A percentile compares a stretch with the other conserved stretches of the same genome.
Evolutionary conservation across 2,329 filamentous ascomycete genomes (phyloP).

Genomic region (Erysiphe pisi): DNA sequence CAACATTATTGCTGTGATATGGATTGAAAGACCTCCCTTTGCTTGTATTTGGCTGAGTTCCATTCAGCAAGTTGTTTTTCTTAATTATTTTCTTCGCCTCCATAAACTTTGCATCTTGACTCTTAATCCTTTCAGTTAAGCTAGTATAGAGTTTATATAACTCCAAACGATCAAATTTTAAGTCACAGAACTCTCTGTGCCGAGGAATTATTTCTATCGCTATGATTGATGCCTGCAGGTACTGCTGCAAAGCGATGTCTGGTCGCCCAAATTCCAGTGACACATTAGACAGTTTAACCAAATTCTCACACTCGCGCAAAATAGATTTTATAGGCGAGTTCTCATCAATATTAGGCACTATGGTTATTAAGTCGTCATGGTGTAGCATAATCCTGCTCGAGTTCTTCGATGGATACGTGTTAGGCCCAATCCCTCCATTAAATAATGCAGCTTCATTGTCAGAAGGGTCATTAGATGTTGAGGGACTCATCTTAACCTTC

Average conservation of each 20-base stretch:
- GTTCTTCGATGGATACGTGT: slow-evolving; percentile 29
- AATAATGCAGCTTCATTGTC: slow-evolving; percentile 32
- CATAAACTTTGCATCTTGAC: slow-evolving; percentile 44
- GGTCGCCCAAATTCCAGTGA: slow-evolving; percentile 53
- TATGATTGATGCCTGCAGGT: slow-evolving; percentile 70
- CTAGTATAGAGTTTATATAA: slow-evolving; percentile 43
- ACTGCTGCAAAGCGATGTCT: slow-evolving; percentile 72
- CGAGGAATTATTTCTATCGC: slow-evolving; percentile 63
- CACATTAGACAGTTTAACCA: slow-evolving; percentile 50
- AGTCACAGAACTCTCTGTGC: slow-evolving; percentile 61
- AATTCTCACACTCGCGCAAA: slow-evolving; percentile 45
- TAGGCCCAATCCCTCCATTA: slow-evolving; percentile 31
- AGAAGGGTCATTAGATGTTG: slow-evolving; percentile 32
- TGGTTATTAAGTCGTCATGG: slow-evolving; percentile 40
- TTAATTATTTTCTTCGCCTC: slow-evolving; percentile 50
- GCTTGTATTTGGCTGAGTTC: slow-evolving; percentile 34
- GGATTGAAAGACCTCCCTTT: background rate
- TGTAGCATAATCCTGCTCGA: slow-evolving; percentile 38
- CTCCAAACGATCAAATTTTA: slow-evolving; percentile 46
- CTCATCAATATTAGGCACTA: slow-evolving; percentile 35
- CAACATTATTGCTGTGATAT: background rate
- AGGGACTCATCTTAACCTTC: slow-evolving; percentile 35
- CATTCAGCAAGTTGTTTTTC: slow-evolving; percentile 52
- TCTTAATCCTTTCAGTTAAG: slow-evolving; percentile 44
- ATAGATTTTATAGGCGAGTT: slow-evolving; percentile 44